Conservation (phyloP, 768 basidiomycete species). For the Mycena alexandri region DNA sequence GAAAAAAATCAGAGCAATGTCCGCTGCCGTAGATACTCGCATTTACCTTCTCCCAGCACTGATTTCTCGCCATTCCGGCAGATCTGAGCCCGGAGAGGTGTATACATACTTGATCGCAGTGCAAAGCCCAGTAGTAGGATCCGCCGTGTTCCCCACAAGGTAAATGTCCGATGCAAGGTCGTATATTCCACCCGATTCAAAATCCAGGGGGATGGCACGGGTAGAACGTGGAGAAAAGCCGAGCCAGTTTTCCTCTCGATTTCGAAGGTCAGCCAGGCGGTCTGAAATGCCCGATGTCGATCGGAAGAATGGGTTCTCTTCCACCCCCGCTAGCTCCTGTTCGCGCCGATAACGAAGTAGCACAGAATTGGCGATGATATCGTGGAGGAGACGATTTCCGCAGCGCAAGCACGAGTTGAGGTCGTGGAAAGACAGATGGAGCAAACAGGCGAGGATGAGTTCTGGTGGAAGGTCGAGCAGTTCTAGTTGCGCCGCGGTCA, state of each 20-base stretch:
- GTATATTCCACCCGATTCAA: constrained; percentile 7
- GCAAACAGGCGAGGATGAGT: constrained; percentile 14
- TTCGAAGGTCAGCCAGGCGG: constrained; percentile 4
- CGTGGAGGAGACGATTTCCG: constrained; percentile 15
- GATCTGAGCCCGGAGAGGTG: constrained; percentile 4
- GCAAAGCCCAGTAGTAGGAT: not conserved
- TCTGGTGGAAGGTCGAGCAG: constrained; percentile 19
- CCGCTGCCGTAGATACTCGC: too few species aligned
- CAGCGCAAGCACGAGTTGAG: not conserved
- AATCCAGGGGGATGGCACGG: not conserved
- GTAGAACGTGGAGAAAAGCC: not conserved
- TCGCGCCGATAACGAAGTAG: constrained; percentile 12
- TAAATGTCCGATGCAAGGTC: constrained; percentile 17
- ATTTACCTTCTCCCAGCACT: constrained; percentile 16
- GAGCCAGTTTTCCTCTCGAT: constrained; percentile 18
- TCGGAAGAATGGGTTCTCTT: not conserved
- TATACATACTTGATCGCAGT: constrained; percentile 17
- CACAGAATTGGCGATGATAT: constrained; percentile 12
- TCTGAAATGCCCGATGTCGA: constrained; percentile 3
- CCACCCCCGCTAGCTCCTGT: constrained; percentile 5
- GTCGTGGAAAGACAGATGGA: not conserved
- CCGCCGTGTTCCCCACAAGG: not conserved
- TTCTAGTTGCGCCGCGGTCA: not conserved
- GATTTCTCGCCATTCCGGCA: constrained; percentile 7
- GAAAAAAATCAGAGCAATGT: too few species aligned